These are phyloP conservation scores for Sclerotinia minor DNA, from an alignment of 2,329 filamentous ascomycete species.

Conservation along the genomic window DNA sequence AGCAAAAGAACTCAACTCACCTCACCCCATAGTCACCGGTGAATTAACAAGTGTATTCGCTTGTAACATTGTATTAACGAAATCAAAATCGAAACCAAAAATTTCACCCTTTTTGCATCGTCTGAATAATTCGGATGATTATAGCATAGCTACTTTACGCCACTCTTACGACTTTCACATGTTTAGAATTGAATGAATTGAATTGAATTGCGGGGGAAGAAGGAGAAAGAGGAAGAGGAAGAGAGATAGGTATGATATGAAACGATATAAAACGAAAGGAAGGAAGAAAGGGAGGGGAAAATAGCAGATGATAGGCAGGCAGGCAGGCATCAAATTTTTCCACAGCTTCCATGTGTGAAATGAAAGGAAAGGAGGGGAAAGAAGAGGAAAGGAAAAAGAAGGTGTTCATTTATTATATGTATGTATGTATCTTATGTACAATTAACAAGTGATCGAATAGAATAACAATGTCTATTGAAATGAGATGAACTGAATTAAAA, in stretches of 20 bases:
- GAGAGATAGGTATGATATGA: too few species aligned
- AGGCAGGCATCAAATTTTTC: too few species aligned
- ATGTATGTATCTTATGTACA: background rate
- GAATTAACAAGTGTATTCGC: background rate
- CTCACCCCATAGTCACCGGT: background rate
- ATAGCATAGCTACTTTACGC: background rate
- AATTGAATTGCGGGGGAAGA: background rate
- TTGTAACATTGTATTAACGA: constrained; percentile 4
- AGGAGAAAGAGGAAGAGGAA: background rate
- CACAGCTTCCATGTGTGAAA: background rate
- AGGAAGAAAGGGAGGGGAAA: too few species aligned
- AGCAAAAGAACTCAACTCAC: background rate
- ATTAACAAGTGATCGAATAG: constrained; percentile 11
- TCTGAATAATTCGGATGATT: background rate
- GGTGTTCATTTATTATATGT: constrained; percentile 11
- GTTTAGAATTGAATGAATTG: background rate
- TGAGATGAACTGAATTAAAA: background rate
- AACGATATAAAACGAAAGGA: too few species aligned
- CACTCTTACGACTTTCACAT: constrained; percentile 9
- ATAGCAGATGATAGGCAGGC: too few species aligned
- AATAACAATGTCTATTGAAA: constrained; percentile 14
- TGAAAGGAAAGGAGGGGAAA: background rate
- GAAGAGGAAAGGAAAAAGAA: background rate
- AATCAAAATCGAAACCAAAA: background rate
- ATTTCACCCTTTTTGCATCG: background rate